Base-by-base conservation (phyloP, 1,139 yeast species). In the Yamadazyma oceani region DNA sequence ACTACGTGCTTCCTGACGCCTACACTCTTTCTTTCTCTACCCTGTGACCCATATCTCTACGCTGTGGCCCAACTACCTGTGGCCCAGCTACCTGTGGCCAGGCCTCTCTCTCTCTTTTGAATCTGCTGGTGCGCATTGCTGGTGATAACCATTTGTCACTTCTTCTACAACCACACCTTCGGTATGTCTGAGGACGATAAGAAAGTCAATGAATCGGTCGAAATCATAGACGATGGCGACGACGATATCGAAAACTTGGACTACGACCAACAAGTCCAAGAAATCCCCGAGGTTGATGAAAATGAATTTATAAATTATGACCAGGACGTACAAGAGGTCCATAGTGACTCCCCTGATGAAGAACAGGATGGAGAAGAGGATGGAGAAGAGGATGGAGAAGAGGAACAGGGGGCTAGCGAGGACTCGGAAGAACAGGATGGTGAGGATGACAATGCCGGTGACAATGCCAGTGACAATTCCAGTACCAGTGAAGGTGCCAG, bases 221-320 rank as follows among this genome's bases (percentile, higher is more conserved):
- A 23, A 26, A 30, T 32, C 23, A 26, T 37, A 13, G 39, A 37
- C 11, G 38, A 35, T 13, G 34, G 34, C 14, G 45, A 42, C 33
- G 45, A 42, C 22, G 45, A 42, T 22, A 42, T 42, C 13, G 43
- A 29, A 24, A 42, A 42, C 17, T 37, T 42, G 17, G 45, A 42
- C 23, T 27, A 27, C 16, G 30, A 27, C 5, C 19, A 27, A 9
- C 30, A 5, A 6, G 21, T 8, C 8, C 21, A 19, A 19, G 21
- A 19, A 8, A 19, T 19, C 8, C 8, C 21, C 5, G 21, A 19
- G 5, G 21, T 19, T 19, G 29, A 26, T 29, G 23, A 29, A 17
- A 17, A 31, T 10, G 34, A 23, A 4, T 8, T 15, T 12, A 28
- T 29, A 9, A 24, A 27, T 7, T 19, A 32, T 11, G 35, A 23